Percentiles rank a stretch among this genome's conserved stretches.
These are phyloP conservation scores for Leishmania mexicana DNA, from an alignment of 208 protist species.

Conservation along the genomic window DNA sequence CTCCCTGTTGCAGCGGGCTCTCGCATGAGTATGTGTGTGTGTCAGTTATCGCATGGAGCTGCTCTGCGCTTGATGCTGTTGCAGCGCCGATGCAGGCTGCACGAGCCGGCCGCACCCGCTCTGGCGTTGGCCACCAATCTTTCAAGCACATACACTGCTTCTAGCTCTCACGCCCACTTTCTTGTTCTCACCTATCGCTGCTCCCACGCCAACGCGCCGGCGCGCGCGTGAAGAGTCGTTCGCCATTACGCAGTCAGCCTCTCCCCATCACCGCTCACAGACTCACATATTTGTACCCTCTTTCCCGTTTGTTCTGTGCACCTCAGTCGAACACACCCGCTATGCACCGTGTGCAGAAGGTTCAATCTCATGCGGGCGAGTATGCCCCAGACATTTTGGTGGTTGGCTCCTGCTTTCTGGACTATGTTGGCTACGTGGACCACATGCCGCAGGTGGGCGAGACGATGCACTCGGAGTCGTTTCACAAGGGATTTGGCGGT, in stretches of 20 bases:
- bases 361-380: constrained; percentile 44
- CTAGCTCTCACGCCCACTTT: not conserved
- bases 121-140: not conserved
- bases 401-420: constrained; percentile 91
- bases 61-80: not conserved
- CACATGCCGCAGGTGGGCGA: constrained; percentile 90
- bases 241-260: not conserved
- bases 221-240: not conserved
- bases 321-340: not conserved
- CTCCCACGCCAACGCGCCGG: not conserved
- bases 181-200: not conserved
- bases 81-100: not conserved
- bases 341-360: constrained; percentile 61
- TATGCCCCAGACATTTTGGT: constrained; percentile 75
- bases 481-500: constrained; percentile 92
- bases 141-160: not conserved
- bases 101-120: not conserved
- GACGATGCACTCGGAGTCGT: constrained; percentile 88
- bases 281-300: not conserved
- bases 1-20: too few species aligned
- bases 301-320: constrained; percentile 1
- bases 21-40: not conserved
- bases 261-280: not conserved
- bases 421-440: constrained; percentile 91
- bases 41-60: not conserved